These are phyloP conservation scores for Tolypocladium tundrense DNA, from an alignment of 2,329 filamentous ascomycete genomes.

Conservation along the genomic window DNA sequence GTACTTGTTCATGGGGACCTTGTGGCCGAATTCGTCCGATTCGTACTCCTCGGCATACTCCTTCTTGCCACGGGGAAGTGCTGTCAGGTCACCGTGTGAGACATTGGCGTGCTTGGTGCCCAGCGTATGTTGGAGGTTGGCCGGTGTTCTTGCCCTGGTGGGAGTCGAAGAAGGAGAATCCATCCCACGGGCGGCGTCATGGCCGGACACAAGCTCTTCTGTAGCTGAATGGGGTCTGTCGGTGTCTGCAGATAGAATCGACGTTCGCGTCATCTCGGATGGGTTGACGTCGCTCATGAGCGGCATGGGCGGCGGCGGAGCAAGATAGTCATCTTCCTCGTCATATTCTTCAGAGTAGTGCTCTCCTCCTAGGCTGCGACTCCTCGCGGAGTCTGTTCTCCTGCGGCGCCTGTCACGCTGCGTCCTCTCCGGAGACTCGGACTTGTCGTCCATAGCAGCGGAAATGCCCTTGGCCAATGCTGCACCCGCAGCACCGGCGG, in stretches of 20 bases:
- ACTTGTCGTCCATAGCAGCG: slow-evolving; percentile 24
- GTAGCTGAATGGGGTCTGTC: slow-evolving; percentile 61
- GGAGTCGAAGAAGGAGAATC: slow-evolving; percentile 52
- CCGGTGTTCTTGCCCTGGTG: slow-evolving; percentile 46
- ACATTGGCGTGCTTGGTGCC: slow-evolving; percentile 58
- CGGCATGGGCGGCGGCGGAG: slow-evolving; percentile 67
- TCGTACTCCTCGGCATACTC: slow-evolving; percentile 38
- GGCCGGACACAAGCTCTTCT: slow-evolving; percentile 49
- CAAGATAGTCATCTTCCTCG: slow-evolving; percentile 38
- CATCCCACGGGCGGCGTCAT: slow-evolving; percentile 52
- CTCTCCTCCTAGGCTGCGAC: slow-evolving; percentile 32
- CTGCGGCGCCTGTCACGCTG: slow-evolving; percentile 40
- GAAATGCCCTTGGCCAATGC: slow-evolving; percentile 22
- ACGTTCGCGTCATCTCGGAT: slow-evolving; percentile 80
- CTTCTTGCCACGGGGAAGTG: slow-evolving; percentile 38
- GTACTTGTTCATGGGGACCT: slow-evolving; percentile 30
- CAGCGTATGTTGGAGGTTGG: slow-evolving; percentile 48
- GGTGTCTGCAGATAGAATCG: slow-evolving; percentile 73
- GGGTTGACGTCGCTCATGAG: slow-evolving; percentile 76
- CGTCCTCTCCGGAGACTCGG: slow-evolving; percentile 39
- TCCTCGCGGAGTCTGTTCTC: slow-evolving; percentile 38
- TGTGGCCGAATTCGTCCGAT: slow-evolving; percentile 33
- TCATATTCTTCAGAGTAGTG: slow-evolving; percentile 40
- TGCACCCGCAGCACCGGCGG: slow-evolving; percentile 32
- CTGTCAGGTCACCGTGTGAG: slow-evolving; percentile 47